Base-by-base conservation (phyloP, 495 filamentous ascomycete species). In the Tuber microsphaerosporum region DNA sequence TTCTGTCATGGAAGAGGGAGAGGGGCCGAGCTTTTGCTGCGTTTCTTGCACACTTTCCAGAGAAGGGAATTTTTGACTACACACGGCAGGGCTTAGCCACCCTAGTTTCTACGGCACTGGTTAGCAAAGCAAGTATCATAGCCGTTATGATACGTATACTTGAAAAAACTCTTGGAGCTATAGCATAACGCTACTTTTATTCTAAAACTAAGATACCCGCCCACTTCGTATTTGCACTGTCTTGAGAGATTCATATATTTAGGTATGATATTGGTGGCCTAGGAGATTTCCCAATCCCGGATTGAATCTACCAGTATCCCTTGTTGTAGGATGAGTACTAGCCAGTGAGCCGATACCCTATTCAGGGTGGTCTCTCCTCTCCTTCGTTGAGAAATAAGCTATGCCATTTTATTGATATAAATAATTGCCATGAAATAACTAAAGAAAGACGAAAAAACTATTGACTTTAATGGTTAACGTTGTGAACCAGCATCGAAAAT, bases 21-120 rank as follows among this genome's bases (percentile, higher is more conserved):
- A n/a, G n/a, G n/a, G n/a, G n/a, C n/a, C n/a, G n/a, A n/a, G n/a
- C n/a, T n/a, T n/a, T n/a, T n/a, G n/a, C n/a, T n/a, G n/a, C n/a
- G n/a, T 26, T 61, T 61, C 14, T 26, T n/a, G 22, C 10, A n/a
- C n/a, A 14, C 51, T 26, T 26, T 26, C 22, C n/a, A n/a, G n/a
- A 61, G n/a, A 56, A 56, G 51, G 51, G 10, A 26, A 61, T 61
- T 61, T 61, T 61, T 26, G 51, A 61, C 51, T 61, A 61, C n/a
- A 26, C 26, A 61, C 7, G 2, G 14, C 4, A 56, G 7, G 48
- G 22, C 48, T n/a, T 22, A 56, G 8, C 22, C 20, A n/a, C 9
- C 48, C 48, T 22, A 9, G 46, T 8, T 48, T 56, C 48, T 56
- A 56, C 22, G 22, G 22, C 10, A n/a, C 48, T 22, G 2, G 22